Evolutionary conservation across 495 filamentous ascomycete genomes (phyloP).

Genomic region (Letharia lupina): DNA sequence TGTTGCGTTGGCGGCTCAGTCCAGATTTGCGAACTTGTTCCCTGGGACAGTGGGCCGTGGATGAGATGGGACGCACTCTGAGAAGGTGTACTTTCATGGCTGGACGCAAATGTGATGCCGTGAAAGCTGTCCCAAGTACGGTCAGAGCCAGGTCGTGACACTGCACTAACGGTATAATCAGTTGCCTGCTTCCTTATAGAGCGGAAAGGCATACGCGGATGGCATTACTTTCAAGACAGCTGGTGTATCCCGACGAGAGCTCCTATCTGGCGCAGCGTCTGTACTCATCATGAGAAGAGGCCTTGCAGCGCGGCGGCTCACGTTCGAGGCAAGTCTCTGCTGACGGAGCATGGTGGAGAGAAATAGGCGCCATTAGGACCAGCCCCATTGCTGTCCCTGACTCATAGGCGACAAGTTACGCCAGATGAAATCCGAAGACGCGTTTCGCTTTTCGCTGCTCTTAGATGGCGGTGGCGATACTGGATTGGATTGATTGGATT

Average conservation of each 20-base stretch:
- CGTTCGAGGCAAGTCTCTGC: not conserved
- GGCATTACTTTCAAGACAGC: not conserved
- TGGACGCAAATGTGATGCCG: not conserved
- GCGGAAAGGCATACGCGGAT: not conserved
- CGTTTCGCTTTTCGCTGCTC: not conserved
- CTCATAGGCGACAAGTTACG: not conserved
- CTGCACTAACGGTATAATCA: not conserved
- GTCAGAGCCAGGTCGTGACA: not conserved
- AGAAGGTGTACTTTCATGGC: not conserved
- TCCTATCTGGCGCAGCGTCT: not conserved
- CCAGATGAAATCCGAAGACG: conserved; percentile 1
- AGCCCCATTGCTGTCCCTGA: not conserved
- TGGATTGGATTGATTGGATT: not conserved
- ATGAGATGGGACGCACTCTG: not conserved
- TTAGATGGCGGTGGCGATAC: not conserved
- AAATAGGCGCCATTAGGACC: conserved; percentile 2
- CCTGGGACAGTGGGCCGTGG: not conserved
- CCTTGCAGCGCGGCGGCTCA: not conserved
- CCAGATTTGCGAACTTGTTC: not conserved
- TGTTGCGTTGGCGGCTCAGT: not conserved
- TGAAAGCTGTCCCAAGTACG: conserved; percentile 9
- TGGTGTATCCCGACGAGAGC: no score
- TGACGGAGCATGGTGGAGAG: conserved; percentile 2
- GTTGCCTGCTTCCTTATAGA: not conserved
- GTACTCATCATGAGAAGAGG: conserved; percentile 8